Evolutionary conservation across 306 rosid species (phyloP).

Genomic region (Elaeagnus macrophylla): DNA sequence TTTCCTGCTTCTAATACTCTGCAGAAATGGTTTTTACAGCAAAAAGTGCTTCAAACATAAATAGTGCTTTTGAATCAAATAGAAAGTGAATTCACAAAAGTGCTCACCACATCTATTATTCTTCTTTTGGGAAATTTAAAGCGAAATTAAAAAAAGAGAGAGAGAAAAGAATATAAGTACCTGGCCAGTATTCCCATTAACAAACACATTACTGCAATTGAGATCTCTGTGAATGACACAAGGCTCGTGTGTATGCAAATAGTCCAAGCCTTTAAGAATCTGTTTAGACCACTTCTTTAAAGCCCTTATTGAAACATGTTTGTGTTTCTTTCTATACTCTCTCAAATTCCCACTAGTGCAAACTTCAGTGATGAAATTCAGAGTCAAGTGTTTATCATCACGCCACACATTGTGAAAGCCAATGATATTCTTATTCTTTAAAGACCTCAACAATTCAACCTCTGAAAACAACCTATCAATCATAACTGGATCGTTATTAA

Average conservation of each 20-base stretch:
- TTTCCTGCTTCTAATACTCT: no score
- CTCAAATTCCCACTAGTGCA: conserved; percentile 85
- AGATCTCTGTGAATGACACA: conserved; percentile 92
- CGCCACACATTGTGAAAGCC: conserved; percentile 60
- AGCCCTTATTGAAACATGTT: conserved; percentile 70
- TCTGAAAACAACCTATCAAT: conserved; percentile 68
- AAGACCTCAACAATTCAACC: conserved; percentile 51
- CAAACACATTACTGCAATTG: conserved; percentile 91
- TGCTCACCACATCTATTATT: no score
- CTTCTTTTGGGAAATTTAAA: no score
- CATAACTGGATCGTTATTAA: conserved; percentile 50
- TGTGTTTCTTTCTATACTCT: conserved; percentile 77
- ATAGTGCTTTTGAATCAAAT: no score
- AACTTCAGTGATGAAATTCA: conserved; percentile 89
- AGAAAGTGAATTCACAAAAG: no score
- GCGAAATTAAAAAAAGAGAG: neutral
- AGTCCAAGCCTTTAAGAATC: conserved; percentile 67
- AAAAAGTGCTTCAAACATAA: no score
- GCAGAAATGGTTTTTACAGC: no score
- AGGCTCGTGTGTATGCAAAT: conserved; percentile 73
- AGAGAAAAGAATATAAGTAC: conserved; percentile 15
- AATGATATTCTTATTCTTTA: conserved; percentile 57
- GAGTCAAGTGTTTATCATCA: conserved; percentile 28
- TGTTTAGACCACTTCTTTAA: conserved; percentile 84
- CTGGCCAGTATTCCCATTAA: conserved; percentile 88